Evolutionary conservation across 352 stramenopile species (phyloP).

Genomic region (Phytophthora cactorum): DNA sequence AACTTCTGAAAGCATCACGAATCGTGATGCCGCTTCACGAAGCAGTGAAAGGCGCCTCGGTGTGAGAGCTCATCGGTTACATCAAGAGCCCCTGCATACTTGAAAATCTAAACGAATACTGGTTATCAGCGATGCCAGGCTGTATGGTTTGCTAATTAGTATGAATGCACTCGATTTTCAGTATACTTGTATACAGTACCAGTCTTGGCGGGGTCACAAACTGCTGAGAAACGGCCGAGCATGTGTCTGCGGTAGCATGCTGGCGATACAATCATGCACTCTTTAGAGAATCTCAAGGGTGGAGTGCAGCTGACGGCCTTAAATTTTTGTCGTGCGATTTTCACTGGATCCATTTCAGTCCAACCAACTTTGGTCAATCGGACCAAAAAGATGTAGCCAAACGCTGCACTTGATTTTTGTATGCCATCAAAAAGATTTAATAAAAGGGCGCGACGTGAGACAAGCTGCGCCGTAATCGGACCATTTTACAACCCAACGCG

Average conservation of each 20-base stretch:
- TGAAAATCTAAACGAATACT: no score
- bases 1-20: no score
- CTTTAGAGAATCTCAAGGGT: no score
- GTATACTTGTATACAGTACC: no score
- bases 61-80: constrained; percentile 26
- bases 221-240: no score
- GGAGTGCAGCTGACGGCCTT: neutral
- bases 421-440: constrained; percentile 14
- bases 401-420: constrained; percentile 7
- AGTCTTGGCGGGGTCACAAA: no score
- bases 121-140: no score
- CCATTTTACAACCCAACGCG: constrained; percentile 6
- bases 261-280: no score
- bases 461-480: constrained; percentile 4
- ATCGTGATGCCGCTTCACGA: neutral
- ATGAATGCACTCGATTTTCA: no score
- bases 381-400: constrained; percentile 20
- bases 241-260: no score
- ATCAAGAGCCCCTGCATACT: neutral
- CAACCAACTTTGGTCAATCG: neutral
- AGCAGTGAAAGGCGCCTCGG: constrained; percentile 19
- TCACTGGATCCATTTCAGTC: constrained; percentile 7
- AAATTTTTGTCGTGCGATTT: constrained; percentile 20
- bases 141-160: no score
- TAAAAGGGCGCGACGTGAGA: constrained; percentile 16